Percentiles rank a stretch among this genome's conserved stretches.
Evolutionary conservation across 2,329 filamentous ascomycete genomes (phyloP).

Genomic region (Alternaria ventricosa): DNA sequence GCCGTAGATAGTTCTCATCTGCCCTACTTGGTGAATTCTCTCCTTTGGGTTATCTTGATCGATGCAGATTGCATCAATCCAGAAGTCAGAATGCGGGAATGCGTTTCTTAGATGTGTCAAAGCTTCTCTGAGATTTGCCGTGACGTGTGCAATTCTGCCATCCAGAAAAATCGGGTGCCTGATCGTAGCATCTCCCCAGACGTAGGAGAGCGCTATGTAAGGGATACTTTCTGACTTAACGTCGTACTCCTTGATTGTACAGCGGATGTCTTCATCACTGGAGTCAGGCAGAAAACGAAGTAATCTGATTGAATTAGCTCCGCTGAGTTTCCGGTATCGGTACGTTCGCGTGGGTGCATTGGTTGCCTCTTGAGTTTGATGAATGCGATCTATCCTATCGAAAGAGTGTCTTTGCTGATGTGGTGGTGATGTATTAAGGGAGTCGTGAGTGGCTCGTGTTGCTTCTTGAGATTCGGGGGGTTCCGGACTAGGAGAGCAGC

Average conservation of each 20-base stretch:
- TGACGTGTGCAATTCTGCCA: background rate
- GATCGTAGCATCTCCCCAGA: background rate
- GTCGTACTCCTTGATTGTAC: background rate
- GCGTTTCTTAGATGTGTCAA: background rate
- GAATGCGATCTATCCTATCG: too few relatives aligned
- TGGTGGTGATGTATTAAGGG: too few relatives aligned
- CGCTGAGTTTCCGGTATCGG: background rate
- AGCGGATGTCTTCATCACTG: background rate
- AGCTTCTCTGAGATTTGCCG: background rate
- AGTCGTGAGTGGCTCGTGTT: too few relatives aligned
- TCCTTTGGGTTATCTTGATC: background rate
- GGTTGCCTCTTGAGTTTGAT: too few relatives aligned
- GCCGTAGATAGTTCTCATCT: background rate
- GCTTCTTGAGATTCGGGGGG: too few relatives aligned
- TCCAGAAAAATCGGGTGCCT: fast-evolving
- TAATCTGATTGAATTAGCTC: background rate
- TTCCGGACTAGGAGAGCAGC: too few relatives aligned
- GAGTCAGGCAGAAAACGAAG: background rate
- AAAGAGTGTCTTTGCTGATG: too few relatives aligned
- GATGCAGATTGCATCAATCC: background rate
- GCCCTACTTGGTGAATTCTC: background rate
- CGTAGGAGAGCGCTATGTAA: background rate
- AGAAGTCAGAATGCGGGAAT: background rate
- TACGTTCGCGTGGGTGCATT: background rate
- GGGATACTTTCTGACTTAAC: fast-evolving